Evolutionary conservation across 73 alveolate genomes (phyloP).

Genomic region (Symbiodinium natans): DNA sequence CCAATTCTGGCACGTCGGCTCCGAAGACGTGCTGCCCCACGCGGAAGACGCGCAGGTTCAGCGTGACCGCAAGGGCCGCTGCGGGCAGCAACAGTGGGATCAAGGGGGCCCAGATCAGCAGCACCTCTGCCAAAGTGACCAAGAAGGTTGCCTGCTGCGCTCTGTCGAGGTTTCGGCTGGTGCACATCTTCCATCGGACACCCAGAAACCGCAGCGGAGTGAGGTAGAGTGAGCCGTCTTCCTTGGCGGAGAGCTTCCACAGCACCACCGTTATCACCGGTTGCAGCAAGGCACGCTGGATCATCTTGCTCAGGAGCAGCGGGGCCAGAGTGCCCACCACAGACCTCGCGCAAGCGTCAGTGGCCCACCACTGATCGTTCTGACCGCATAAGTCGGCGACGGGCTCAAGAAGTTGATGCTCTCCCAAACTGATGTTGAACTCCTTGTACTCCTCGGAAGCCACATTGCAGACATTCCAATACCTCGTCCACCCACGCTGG

Average conservation of each 20-base stretch:
- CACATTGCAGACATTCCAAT: conserved; percentile 31
- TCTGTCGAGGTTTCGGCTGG: conserved; percentile 16
- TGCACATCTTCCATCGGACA: neutral
- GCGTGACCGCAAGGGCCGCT: no score
- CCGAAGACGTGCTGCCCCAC: neutral
- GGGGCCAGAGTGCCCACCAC: conserved; percentile 26
- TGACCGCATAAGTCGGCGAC: neutral
- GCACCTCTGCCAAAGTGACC: conserved; percentile 30
- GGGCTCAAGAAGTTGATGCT: neutral
- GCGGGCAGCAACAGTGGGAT: no score
- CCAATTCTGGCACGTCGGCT: neutral
- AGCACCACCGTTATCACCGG: neutral
- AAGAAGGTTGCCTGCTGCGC: conserved; percentile 35
- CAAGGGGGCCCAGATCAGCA: neutral
- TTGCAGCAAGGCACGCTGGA: conserved; percentile 33
- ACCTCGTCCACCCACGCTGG: conserved; percentile 25
- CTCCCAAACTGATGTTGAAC: conserved; percentile 45
- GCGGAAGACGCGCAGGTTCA: no score
- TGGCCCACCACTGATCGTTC: no score
- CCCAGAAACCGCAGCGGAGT: neutral
- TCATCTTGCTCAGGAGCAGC: conserved; percentile 7
- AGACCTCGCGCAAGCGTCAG: conserved; percentile 18
- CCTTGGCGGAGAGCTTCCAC: neutral
- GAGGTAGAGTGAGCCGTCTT: conserved; percentile 16
- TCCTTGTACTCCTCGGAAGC: neutral